Evolutionary conservation across 495 filamentous ascomycete species (phyloP), one percentile per base, ranked within the genome.

Genomic region (Penicillium chermesinum): DNA sequence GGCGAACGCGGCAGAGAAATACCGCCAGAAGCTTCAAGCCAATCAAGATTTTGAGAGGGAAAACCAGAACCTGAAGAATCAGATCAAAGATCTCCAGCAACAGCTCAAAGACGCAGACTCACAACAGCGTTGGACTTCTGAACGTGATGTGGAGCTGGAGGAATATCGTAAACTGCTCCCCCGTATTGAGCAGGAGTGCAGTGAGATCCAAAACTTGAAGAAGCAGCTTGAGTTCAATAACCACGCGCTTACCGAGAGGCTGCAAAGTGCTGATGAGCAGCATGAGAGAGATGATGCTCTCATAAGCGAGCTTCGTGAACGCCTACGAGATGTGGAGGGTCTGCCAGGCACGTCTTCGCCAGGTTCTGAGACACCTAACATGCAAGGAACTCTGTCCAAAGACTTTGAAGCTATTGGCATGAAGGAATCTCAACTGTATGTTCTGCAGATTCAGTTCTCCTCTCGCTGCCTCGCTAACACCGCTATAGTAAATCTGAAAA

Each of bases 1-100:
- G 60, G 85, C 88, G 19, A 94, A 89, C 55, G 81, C 78, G 13
- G 76, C 80, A 0, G 86, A 89, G 46, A 85, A 87, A 48, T 84
- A 85, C 54, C 80, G 82, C 51, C 81, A 85, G 58, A 89, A 91
- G 62, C 68, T 88, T 16, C 80, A 91, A 59, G 78, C 81, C 27
- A 84, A 82, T 51, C 79, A 85, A 51, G 78, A 79, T 44, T 71
- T 88, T 35, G 81, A 88, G 64, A 85, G 81, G 61, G 86, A 89
- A 59, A 83, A 87, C 46, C 74, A 80, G 44, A 65, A 71, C 9
- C 72, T 87, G 13, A 80, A 82, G 37, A 73, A 84, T 44, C 69
- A 82, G 48, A 75, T 84, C 37, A 75, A 82, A 34, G 71, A 75
- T 40, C 58, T 79, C 12, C 73, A 77, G 44, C 70, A 79, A 41